Percentiles rank a stretch among this genome's conserved stretches.
Conservation (phyloP, 192 early-diverging fungal genomes). For the Neocallimastix lanati region DNA sequence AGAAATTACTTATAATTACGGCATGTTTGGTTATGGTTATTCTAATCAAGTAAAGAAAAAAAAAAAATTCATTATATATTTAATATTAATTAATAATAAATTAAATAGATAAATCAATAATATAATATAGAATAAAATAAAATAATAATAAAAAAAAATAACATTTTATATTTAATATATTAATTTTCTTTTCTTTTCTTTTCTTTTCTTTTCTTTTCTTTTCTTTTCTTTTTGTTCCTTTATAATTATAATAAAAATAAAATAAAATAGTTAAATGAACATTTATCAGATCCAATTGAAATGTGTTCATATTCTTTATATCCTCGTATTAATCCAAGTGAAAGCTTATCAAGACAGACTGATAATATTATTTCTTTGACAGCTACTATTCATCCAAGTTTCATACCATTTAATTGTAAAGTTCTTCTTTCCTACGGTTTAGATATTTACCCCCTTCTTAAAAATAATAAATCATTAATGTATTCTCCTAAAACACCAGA, state of each 20-base stretch:
- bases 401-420: conserved; percentile 11
- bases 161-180: too few species aligned
- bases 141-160: too few species aligned
- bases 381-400: conserved; percentile 19
- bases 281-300: conserved; percentile 13
- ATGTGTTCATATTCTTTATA: conserved; percentile 17
- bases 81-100: too few species aligned
- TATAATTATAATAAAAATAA: too few species aligned
- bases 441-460: conserved; percentile 1
- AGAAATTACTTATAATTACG: conserved; percentile 26
- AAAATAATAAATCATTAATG: not conserved
- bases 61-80: too few species aligned
- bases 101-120: too few species aligned
- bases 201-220: too few species aligned
- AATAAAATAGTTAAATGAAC: conserved; percentile 12
- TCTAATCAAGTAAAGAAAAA: conserved; percentile 17
- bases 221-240: not conserved
- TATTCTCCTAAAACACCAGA: not conserved
- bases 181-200: too few species aligned
- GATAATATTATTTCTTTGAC: conserved; percentile 14
- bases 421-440: conserved; percentile 13
- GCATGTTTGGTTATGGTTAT: conserved; percentile 24
- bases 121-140: too few species aligned
- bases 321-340: conserved; percentile 16
- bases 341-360: conserved; percentile 7